Evolutionary conservation across 768 basidiomycete species (phyloP), one percentile per base, ranked within the genome.

Genomic region (Leucocoprinus birnbaumii): DNA sequence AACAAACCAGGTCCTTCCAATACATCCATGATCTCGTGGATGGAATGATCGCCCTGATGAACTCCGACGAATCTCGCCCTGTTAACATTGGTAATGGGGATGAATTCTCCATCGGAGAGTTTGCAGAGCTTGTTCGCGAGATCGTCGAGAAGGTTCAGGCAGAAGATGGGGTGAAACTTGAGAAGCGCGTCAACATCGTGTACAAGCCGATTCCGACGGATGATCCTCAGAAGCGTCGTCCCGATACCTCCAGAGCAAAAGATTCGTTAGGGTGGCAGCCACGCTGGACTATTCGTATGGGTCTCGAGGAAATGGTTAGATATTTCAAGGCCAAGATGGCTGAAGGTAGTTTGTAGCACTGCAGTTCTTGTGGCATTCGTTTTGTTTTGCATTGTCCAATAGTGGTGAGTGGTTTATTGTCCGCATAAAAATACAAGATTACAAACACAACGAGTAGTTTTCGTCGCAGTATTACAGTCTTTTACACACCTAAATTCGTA

Each of bases 21-120:
- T 99, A 96, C 73, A 87, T 99, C 57, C 97, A 99, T 76, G 97
- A 99, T 70, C 84, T 99, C 59, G 79, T 96, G 66, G 94, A 98
- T 66, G 97, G 96, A 41, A 74, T 94, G 53, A 94, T 94, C 67
- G 83, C 85, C 19, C 79, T 95, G 62, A 99, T 99, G 97, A 97
- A 95, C 78, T 94, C 94, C 16, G 74, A 83, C 66, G 94, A 97
- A 73, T 80, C 89, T 51, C 88, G 92, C 31, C 97, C 97, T 1
- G 92, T 96, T 70, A 99, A 99, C 81, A 86, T 99, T 61, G 97
- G 97, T 56, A 94, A 94, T 64, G 76, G 86, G 49, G 93, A 98
- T 69, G 97, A 99, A 76, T 97, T 94, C 71, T 94, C 91, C 42
- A 96, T 99, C 63, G 84, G 87, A 48, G 87, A 96, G 59, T 98